Base-by-base conservation (phyloP, 257 asterid genomes). In the Linaria vulgaris region DNA sequence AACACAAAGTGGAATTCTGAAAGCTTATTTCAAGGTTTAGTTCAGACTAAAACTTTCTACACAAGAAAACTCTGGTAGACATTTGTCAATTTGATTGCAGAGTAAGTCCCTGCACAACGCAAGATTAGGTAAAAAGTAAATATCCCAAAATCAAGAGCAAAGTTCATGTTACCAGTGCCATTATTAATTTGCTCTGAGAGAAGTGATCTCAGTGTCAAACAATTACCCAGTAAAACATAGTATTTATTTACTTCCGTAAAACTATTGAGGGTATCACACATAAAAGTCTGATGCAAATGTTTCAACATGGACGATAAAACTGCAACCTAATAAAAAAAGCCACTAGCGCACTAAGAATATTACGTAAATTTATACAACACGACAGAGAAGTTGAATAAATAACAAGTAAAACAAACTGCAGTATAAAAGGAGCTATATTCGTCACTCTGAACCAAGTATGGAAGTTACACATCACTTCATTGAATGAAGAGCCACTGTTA, bases 401-500 rank as follows among this genome's bases (percentile, higher is more conserved):
- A n/a, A n/a, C n/a, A n/a, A n/a, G 11, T 47, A n/a, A 20, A 44
- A 44, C 49, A 44, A n/a, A n/a, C 2, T 44, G 7, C 6, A 44
- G 17, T 5, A 5, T 13, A 4, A n/a, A 44, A 12, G 5, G 23
- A 61, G 16, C 30, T 10, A 45, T 13, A 43, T 12, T 15, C 5
- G 9, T 23, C 16, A 23, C 9, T n/a, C 5, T 46, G 3, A 23
- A 48, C 47, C 38, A 47, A 47, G 23, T 56, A 34, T 3, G 22
- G 54, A 45, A 59, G 17, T 11, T 12, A 41, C 0, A 2, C 47
- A 69, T 20, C 14, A 38, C 16, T 30, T 20, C 2, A 59, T 20
- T 43, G 56, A 61, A 57, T 54, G 23, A 50, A 30, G 55, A 54
- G 59, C 19, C 63, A 49, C 61, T 49, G 31, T 56, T 16, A 43